Percentiles rank a stretch among this genome's conserved stretches.
phyloP scores from a whole-genome alignment of 768 basidiomycete genomes.

The Infundibulicybe gibba region DNA sequence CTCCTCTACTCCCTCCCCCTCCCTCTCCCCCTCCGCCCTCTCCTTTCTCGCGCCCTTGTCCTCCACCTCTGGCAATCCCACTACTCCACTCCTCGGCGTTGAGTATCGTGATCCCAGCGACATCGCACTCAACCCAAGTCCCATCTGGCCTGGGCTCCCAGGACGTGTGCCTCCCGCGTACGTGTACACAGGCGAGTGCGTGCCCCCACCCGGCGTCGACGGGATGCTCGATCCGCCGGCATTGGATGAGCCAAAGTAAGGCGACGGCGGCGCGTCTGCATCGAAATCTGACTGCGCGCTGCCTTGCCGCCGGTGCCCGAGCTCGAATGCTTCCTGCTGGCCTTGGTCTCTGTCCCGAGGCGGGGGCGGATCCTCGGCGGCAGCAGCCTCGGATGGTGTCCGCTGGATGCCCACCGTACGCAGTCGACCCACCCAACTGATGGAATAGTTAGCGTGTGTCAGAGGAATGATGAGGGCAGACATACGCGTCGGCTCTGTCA shows the following conservation, averaged over 20 bases:
- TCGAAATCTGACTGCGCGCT: slow-evolving; percentile 15
- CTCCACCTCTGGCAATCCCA: slow-evolving; percentile 17
- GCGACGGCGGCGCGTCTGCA: slow-evolving; percentile 17
- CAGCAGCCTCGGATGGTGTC: too few relatives aligned
- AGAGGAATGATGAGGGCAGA: slow-evolving; percentile 13
- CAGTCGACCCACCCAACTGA: slow-evolving; percentile 81
- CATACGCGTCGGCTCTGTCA: slow-evolving; percentile 82
- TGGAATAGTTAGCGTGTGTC: slow-evolving; percentile 2
- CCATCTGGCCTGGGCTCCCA: slow-evolving; percentile 24
- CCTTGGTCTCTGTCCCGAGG: not conserved
- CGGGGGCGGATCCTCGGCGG: too few relatives aligned
- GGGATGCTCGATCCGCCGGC: slow-evolving; percentile 28
- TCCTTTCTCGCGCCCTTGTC: slow-evolving; percentile 4
- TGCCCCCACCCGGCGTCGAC: slow-evolving; percentile 25
- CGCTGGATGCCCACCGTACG: slow-evolving; percentile 65
- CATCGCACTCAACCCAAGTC: slow-evolving; percentile 17
- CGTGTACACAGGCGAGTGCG: slow-evolving; percentile 14
- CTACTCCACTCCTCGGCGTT: slow-evolving; percentile 18
- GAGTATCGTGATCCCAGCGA: slow-evolving; percentile 13
- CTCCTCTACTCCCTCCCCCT: slow-evolving; percentile 12
- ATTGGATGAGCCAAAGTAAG: slow-evolving; percentile 18
- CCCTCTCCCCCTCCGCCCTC: slow-evolving; percentile 4
- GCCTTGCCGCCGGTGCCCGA: slow-evolving; percentile 14
- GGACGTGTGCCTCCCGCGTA: slow-evolving; percentile 2
- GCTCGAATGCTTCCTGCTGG: not conserved